Percentiles rank a stretch among this genome's conserved stretches.
phyloP scores from a whole-genome alignment of 495 filamentous ascomycete genomes.

The Terfezia boudieri region DNA sequence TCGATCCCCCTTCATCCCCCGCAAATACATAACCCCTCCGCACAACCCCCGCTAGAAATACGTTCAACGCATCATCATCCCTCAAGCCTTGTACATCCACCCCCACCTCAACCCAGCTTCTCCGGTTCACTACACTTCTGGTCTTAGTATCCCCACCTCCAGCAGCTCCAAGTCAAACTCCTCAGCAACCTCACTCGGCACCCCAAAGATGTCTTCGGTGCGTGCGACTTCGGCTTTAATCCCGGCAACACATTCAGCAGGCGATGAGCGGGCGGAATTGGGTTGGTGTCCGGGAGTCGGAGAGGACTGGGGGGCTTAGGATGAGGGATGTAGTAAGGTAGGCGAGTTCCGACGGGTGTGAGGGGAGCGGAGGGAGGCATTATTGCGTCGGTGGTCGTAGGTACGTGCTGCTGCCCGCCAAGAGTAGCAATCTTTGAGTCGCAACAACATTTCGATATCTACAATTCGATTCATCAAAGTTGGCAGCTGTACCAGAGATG shows the following conservation, averaged over 20 bases:
- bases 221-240: constrained; percentile 76
- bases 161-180: constrained; percentile 13
- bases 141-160: constrained; percentile 9
- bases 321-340: constrained; percentile 81
- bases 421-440: no score
- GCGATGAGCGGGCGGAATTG: constrained; percentile 82
- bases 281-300: constrained; percentile 58
- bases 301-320: constrained; percentile 55
- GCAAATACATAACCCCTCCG: constrained; percentile 74
- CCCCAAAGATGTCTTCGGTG: background rate
- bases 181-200: constrained; percentile 11
- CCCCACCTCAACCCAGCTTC: constrained; percentile 14
- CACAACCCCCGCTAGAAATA: constrained; percentile 71
- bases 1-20: constrained; percentile 25
- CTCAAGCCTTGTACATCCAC: constrained; percentile 35
- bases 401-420: no score
- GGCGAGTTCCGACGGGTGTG: constrained; percentile 59
- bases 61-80: constrained; percentile 75
- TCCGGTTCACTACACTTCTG: constrained; percentile 3
- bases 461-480: no score
- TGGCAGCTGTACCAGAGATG: no score
- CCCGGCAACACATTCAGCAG: constrained; percentile 76
- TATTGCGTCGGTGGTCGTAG: constrained; percentile 11
- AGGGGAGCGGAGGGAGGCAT: constrained; percentile 7
- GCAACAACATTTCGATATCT: no score